Conservation (phyloP, 2,329 filamentous ascomycete species). For the Hyphodiscus sp. region DNA sequence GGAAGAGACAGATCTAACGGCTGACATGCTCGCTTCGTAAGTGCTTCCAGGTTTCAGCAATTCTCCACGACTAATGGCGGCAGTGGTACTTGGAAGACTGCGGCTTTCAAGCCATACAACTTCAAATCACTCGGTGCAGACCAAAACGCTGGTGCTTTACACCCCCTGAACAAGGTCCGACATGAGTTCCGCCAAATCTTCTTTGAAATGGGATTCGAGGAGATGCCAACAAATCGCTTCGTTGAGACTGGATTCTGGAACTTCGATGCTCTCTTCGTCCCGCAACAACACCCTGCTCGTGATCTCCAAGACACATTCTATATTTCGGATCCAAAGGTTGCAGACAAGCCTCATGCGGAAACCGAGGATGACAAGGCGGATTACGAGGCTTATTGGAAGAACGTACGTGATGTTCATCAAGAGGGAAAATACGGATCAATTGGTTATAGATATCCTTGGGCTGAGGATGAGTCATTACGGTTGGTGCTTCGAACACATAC, state of each 20-base stretch:
- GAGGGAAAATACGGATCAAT: constrained; percentile 89
- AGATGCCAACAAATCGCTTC: constrained; percentile 92
- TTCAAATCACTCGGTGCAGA: constrained; percentile 60
- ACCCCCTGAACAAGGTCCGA: constrained; percentile 85
- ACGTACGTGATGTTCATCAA: constrained; percentile 82
- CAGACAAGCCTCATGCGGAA: constrained; percentile 59
- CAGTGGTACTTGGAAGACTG: constrained; percentile 83
- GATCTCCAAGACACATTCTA: constrained; percentile 99
- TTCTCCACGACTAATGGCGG: constrained; percentile 11
- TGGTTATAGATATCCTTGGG: constrained; percentile 94
- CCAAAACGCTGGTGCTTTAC: constrained; percentile 55
- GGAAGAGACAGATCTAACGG: constrained; percentile 92
- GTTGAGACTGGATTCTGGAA: constrained; percentile 99
- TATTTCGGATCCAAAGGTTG: constrained; percentile 78
- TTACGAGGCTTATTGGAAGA: constrained; percentile 83
- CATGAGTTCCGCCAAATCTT: constrained; percentile 96
- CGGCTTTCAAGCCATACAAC: constrained; percentile 79
- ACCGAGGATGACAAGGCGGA: constrained; percentile 53
- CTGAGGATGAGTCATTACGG: constrained; percentile 74
- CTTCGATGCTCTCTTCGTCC: constrained; percentile 93
- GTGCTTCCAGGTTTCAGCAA: constrained; percentile 2
- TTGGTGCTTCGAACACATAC: constrained; percentile 95
- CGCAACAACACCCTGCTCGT: constrained; percentile 94
- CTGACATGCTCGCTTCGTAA: constrained; percentile 74
- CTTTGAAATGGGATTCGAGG: constrained; percentile 97